Evolutionary conservation across 2,329 filamentous ascomycete species (phyloP).

Genomic region (Incumbomyces delicatus): DNA sequence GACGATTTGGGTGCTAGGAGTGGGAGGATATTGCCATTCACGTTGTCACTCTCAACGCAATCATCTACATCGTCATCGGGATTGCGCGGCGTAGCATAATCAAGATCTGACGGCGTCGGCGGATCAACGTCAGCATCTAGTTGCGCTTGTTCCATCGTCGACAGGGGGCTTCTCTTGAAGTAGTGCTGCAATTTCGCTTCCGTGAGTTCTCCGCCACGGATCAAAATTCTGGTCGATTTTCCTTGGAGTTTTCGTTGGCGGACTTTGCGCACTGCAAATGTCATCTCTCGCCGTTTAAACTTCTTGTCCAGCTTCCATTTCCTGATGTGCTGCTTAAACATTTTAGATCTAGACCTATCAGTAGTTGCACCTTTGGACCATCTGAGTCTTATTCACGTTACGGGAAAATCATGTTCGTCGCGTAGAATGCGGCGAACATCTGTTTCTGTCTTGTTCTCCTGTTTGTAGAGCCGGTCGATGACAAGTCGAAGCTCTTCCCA

Average conservation of each 20-base stretch:
- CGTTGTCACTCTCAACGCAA: not conserved
- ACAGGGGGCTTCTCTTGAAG: conserved; percentile 1
- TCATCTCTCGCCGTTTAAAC: not conserved
- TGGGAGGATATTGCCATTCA: not conserved
- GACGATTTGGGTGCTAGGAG: not conserved
- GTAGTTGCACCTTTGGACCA: not conserved
- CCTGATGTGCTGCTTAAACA: conserved; percentile 1
- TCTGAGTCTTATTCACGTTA: not conserved
- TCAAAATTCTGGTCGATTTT: not conserved
- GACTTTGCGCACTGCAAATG: not conserved
- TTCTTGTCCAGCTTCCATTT: conserved; percentile 4
- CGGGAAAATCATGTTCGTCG: not conserved
- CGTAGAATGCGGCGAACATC: not conserved
- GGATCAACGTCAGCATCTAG: not conserved
- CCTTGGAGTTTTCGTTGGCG: not conserved
- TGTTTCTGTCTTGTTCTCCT: not conserved
- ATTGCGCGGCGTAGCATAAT: not conserved
- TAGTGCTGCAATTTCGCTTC: not conserved
- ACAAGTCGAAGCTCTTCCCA: not conserved
- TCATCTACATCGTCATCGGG: not conserved
- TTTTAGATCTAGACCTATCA: not conserved
- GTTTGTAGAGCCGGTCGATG: conserved; percentile 1
- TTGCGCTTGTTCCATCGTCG: not conserved
- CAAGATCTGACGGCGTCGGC: not conserved
- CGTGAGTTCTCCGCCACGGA: not conserved